Base-by-base conservation (phyloP, 1,284 basidiomycete genomes). In the Pseudozyma flocculosa region DNA sequence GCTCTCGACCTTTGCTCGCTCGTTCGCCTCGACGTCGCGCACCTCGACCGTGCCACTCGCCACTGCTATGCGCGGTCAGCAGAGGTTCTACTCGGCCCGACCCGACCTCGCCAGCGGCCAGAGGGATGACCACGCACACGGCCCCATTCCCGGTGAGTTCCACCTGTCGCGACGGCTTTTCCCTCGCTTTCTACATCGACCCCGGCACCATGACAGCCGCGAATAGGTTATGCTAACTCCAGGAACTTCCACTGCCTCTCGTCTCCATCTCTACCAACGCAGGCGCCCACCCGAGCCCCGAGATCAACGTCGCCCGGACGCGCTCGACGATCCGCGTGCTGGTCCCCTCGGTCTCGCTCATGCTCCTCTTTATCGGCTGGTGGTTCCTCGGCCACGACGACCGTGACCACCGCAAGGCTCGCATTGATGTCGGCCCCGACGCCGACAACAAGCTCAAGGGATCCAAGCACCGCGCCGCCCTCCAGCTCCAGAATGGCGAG, bases 371-470 rank as follows among this genome's bases (percentile, higher is more conserved):
- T 49, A 66, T 66, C 43, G 55, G 55, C 17, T 66, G 63, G 63
- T 66, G 63, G 63, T 66, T 66, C 59, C n/a, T 66, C 41, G 59
- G 54, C 40, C 58, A 66, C 50, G 26, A 40, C n/a, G 41, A 59
- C 39, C 59, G 63, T 1, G 59, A 52, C 19, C 49, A 55, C 32
- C 37, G 63, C 18, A 66, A 66, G 18, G 22, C 38, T 3, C 45
- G 30, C 14, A 56, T 66, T 47, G 50, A 54, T 34, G 55, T 66
- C 11, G 63, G 63, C 15, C 52, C 52, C 0, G 63, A 66, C 15
- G 55, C 50, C 0, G 24, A 49, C 45, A 66, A 66, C 59, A 66
- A 66, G 41, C 40, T 66, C 29, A 56, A 66, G 39, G 63, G 63
- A 13, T 41, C 39, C 42, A 66, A 66, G 26, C 53, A 61, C 38